A percentile compares a stretch with the other conserved stretches of the same genome.
Conservation (phyloP, 345 rosid species). For the Dipteronia dyeriana region DNA sequence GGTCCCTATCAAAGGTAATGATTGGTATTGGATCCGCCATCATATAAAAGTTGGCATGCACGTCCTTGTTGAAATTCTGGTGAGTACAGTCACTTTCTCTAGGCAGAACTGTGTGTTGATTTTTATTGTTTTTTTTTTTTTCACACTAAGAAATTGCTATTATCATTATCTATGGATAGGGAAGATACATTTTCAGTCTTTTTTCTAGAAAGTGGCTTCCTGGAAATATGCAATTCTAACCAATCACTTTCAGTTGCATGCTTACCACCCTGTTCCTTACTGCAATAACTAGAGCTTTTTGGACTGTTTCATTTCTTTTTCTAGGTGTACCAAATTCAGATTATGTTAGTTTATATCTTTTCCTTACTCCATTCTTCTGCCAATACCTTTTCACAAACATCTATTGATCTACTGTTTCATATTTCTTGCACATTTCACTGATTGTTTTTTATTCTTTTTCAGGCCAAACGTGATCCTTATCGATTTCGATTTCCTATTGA, state of each 20-base stretch:
- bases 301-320: background rate
- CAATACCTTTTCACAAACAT: background rate
- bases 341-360: background rate
- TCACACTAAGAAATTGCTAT: background rate
- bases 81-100: slow-evolving; percentile 33
- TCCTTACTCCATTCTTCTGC: background rate
- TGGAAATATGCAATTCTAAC: background rate
- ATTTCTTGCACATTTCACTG: slow-evolving; percentile 10
- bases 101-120: background rate
- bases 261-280: background rate
- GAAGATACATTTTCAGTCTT: background rate
- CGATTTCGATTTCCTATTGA: slow-evolving; percentile 92
- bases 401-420: background rate
- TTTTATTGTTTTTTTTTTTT: background rate
- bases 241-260: background rate
- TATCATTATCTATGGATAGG: background rate
- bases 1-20: slow-evolving; percentile 90
- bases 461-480: slow-evolving; percentile 96
- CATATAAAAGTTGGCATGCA: slow-evolving; percentile 94
- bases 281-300: background rate
- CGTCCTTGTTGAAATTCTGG: slow-evolving; percentile 89
- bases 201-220: background rate
- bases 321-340: background rate
- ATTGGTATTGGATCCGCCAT: slow-evolving; percentile 99
- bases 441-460: slow-evolving; percentile 29